phyloP scores from a whole-genome alignment of 805 yeast species.

The Spathaspora passalidarum region DNA sequence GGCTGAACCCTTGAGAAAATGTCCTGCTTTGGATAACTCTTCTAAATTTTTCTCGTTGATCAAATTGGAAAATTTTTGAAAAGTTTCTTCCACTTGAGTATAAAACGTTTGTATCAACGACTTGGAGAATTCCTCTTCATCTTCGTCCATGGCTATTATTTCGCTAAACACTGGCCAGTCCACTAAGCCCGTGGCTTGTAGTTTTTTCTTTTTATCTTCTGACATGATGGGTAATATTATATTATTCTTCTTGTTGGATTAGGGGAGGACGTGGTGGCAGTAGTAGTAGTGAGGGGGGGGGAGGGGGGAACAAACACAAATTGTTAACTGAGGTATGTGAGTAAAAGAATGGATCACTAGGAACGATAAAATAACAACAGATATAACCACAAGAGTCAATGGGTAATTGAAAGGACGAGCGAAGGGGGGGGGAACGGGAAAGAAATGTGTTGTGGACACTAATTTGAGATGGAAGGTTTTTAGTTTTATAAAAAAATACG shows the following conservation, averaged over 20 bases:
- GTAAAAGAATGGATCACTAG: neutral
- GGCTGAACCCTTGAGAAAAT: slow-evolving; percentile 91
- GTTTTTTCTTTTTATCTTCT: slow-evolving; percentile 18
- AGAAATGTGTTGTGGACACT: neutral
- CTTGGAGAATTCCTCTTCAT: slow-evolving; percentile 85
- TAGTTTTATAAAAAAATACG: neutral
- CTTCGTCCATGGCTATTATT: slow-evolving; percentile 92
- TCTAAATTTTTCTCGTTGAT: slow-evolving; percentile 47
- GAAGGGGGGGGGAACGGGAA: neutral
- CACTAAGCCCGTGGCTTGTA: slow-evolving; percentile 61
- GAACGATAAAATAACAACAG: neutral
- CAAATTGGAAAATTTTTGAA: slow-evolving; percentile 64
- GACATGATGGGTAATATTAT: slow-evolving; percentile 8
- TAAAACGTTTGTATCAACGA: slow-evolving; percentile 78
- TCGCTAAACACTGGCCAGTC: slow-evolving; percentile 90
- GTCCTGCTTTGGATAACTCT: slow-evolving; percentile 75
- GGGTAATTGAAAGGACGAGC: neutral
- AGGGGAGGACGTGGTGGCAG: neutral
- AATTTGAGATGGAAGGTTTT: neutral
- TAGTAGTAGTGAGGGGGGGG: neutral
- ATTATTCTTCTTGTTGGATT: neutral
- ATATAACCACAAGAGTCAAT: neutral
- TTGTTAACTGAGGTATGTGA: too few relatives aligned
- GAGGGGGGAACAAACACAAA: too few relatives aligned
- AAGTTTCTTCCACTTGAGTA: slow-evolving; percentile 84